Evolutionary conservation across 2,329 filamentous ascomycete species (phyloP), one percentile per base, ranked within the genome.

Genomic region (Aspergillus melleus): DNA sequence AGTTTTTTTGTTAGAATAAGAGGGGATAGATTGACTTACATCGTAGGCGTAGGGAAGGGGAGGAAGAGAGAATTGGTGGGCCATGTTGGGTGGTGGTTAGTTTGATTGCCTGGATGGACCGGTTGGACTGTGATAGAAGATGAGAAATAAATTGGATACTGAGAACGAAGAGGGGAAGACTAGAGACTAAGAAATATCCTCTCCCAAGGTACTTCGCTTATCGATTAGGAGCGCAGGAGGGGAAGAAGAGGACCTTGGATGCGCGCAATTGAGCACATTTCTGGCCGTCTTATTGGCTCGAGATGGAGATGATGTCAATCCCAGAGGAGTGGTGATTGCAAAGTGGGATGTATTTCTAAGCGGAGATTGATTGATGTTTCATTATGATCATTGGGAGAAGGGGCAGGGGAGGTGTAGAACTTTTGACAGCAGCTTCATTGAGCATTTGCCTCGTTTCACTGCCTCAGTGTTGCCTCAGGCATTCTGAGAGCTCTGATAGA

Each of bases 1-100:
- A 56, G 44, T 51, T 12, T 16, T 16, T 36, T 46, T 36, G 4
- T 10, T 11, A 44, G 4, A 47, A 3, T 0, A 16, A 5, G 36
- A 36, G 5, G 20, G 5, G 47, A 19, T 3, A 19, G 54, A 32
- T n/a, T 49, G n/a, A 78, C 85, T 75, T 76, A 90, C 88, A 84
- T 90, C 77, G 73, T 90, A 90, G 60, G 82, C 84, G 71, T 90
- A 91, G 16, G 88, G 88, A 10, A 91, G 81, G 52, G 81, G 76
- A 39, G 88, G 88, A 5, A 91, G 85, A 8, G 79, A 83, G 75
- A 88, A 90, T 63, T 66, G 61, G 30, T 61, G 22, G n/a, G 68
- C 55, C 68, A 72, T 74, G 49, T 59, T 70, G 56, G 26, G 12
- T 12, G 24, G 3, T 47, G 26, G 2, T 47, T 19, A 4, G 10